Conservation (phyloP, 352 stramenopile genomes). For the Phytopythium chamaehyphon region DNA sequence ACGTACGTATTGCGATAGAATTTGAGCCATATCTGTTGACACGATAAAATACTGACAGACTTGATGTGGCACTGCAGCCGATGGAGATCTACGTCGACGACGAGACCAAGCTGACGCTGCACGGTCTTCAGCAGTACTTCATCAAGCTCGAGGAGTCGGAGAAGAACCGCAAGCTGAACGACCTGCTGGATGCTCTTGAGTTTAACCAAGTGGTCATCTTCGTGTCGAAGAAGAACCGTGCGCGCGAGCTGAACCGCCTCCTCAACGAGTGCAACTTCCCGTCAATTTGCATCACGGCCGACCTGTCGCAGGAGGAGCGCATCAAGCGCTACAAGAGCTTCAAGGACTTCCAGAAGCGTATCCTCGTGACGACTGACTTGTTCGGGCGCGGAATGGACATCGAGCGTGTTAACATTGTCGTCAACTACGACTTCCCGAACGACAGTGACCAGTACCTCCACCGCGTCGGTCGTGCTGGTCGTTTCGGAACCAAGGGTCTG, state of each 20-base stretch:
- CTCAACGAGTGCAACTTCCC: slow-evolving; percentile 99
- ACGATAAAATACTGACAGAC: too few species aligned
- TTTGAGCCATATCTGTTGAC: neutral
- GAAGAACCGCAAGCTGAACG: slow-evolving; percentile 99
- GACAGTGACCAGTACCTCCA: slow-evolving; percentile 99
- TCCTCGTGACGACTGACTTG: slow-evolving; percentile 99
- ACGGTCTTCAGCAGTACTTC: slow-evolving; percentile 99
- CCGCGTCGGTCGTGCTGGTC: slow-evolving; percentile 96
- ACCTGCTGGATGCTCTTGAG: slow-evolving; percentile 98
- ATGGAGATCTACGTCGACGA: slow-evolving; percentile 99
- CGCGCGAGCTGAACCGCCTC: slow-evolving; percentile 96
- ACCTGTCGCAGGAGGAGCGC: slow-evolving; percentile 97
- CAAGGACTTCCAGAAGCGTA: slow-evolving; percentile 99
- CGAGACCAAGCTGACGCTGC: slow-evolving; percentile 99
- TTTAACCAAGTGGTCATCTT: slow-evolving; percentile 99
- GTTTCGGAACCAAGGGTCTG: slow-evolving; percentile 99
- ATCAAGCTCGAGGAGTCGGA: slow-evolving; percentile 98
- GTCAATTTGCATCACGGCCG: slow-evolving; percentile 98
- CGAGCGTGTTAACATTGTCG: slow-evolving; percentile 99
- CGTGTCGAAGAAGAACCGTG: slow-evolving; percentile 96
- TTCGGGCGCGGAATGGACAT: slow-evolving; percentile 99
- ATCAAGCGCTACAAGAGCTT: slow-evolving; percentile 99
- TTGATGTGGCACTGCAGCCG: slow-evolving; percentile 46
- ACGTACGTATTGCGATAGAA: slow-evolving; percentile 63
- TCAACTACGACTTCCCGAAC: slow-evolving; percentile 99